Evolutionary conservation across 352 stramenopile genomes (phyloP).

Genomic region (Halophytophthora batemanensis): DNA sequence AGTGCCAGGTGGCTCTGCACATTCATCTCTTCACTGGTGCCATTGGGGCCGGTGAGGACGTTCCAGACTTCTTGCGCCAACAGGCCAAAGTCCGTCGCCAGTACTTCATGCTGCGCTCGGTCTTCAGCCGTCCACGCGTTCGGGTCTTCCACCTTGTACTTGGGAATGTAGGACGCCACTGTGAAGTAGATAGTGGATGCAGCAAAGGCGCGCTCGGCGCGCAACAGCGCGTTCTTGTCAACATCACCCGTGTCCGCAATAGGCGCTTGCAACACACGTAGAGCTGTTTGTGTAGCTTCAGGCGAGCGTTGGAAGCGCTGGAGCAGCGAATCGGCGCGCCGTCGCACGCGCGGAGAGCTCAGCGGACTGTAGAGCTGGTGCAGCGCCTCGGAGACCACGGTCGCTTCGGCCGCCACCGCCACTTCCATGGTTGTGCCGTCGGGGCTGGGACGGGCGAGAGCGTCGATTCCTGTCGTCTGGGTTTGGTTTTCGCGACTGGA

Average conservation of each 20-base stretch:
- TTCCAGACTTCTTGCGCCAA: constrained; percentile 80
- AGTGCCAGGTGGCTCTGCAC: constrained; percentile 73
- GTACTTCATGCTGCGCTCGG: constrained; percentile 41
- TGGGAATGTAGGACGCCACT: constrained; percentile 62
- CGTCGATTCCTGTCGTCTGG: constrained; percentile 1
- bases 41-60: constrained; percentile 59
- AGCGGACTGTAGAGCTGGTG: constrained; percentile 72
- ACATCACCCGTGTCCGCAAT: constrained; percentile 33
- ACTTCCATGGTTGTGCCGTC: constrained; percentile 37
- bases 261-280: constrained; percentile 52
- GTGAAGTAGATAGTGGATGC: constrained; percentile 73
- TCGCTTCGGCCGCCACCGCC: constrained; percentile 24
- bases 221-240: constrained; percentile 28
- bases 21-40: constrained; percentile 44
- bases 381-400: constrained; percentile 57
- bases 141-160: constrained; percentile 68
- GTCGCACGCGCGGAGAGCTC: constrained; percentile 59
- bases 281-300: constrained; percentile 48
- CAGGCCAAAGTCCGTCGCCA: constrained; percentile 57
- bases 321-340: constrained; percentile 68
- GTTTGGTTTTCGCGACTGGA: constrained; percentile 15
- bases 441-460: not conserved
- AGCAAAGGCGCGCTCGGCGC: constrained; percentile 60
- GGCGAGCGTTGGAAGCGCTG: constrained; percentile 76
- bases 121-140: constrained; percentile 49